phyloP scores from a whole-genome alignment of 2,329 filamentous ascomycete genomes.

The Apiospora koreana region DNA sequence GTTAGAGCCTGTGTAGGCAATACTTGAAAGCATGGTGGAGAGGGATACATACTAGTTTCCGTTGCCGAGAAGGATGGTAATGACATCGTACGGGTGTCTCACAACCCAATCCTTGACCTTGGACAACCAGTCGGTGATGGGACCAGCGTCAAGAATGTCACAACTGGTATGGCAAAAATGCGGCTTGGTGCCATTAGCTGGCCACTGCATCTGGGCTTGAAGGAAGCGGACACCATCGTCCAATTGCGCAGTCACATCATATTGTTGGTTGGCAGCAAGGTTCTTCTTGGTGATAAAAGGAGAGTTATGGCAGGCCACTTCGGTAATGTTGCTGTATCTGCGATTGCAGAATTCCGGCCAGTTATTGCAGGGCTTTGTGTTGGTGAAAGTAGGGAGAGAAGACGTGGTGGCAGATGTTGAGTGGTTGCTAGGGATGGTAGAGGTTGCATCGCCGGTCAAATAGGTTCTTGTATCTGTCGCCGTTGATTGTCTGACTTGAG shows the following conservation, averaged over 20 bases:
- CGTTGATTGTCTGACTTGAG: conserved; percentile 24
- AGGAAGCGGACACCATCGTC: conserved; percentile 73
- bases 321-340: conserved; percentile 79
- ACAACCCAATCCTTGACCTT: conserved; percentile 73
- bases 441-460: conserved; percentile 47
- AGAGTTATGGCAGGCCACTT: conserved; percentile 79
- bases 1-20: neutral
- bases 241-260: conserved; percentile 69
- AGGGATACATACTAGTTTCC: conserved; percentile 59
- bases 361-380: conserved; percentile 80
- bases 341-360: conserved; percentile 75
- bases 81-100: conserved; percentile 78
- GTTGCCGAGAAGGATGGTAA: conserved; percentile 86
- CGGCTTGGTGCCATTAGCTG: conserved; percentile 48
- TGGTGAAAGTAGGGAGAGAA: conserved; percentile 53
- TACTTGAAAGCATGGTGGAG: neutral
- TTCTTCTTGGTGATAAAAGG: conserved; percentile 73
- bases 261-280: conserved; percentile 73
- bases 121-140: conserved; percentile 72
- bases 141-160: conserved; percentile 77
- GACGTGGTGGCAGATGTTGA: conserved; percentile 40
- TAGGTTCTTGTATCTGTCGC: conserved; percentile 35
- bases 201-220: conserved; percentile 65
- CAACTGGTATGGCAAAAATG: conserved; percentile 88
- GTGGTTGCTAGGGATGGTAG: conserved; percentile 41